phyloP scores from a whole-genome alignment of 2,329 filamentous ascomycete genomes.

The Xylaria hypoxylon region DNA sequence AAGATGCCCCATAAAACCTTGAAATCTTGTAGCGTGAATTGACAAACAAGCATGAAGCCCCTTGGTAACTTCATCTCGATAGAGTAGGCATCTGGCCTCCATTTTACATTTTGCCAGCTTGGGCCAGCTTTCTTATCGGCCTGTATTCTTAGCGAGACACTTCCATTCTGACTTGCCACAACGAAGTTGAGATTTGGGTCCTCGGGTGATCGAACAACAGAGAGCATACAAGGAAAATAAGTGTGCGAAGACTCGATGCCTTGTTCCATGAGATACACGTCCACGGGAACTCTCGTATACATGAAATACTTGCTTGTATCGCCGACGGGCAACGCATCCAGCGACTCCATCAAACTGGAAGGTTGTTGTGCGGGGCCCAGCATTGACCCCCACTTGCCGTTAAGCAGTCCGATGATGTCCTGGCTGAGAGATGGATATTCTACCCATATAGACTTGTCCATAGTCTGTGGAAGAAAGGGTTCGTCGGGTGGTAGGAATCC shows the following conservation, averaged over 20 bases:
- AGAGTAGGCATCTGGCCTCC: slow-evolving; percentile 75
- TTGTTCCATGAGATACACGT: slow-evolving; percentile 79
- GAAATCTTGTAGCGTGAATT: slow-evolving; percentile 81
- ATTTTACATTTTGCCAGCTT: slow-evolving; percentile 84
- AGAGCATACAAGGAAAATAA: slow-evolving; percentile 79
- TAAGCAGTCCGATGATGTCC: slow-evolving; percentile 77
- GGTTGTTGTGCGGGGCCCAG: slow-evolving; percentile 62
- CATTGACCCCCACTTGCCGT: slow-evolving; percentile 67
- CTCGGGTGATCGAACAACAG: slow-evolving; percentile 76
- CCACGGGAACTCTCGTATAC: slow-evolving; percentile 81
- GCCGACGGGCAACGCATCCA: slow-evolving; percentile 79
- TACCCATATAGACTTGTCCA: slow-evolving; percentile 86
- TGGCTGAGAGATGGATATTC: slow-evolving; percentile 79
- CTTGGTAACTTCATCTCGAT: slow-evolving; percentile 79
- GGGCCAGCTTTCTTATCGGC: slow-evolving; percentile 74
- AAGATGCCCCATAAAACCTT: slow-evolving; percentile 84
- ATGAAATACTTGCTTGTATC: slow-evolving; percentile 80
- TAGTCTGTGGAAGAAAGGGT: slow-evolving; percentile 76
- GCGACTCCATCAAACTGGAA: slow-evolving; percentile 63
- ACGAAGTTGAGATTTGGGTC: slow-evolving; percentile 78
- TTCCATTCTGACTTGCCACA: slow-evolving; percentile 82
- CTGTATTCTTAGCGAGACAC: slow-evolving; percentile 80
- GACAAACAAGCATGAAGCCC: slow-evolving; percentile 78
- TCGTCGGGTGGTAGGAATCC: slow-evolving; percentile 79
- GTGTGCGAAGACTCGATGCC: slow-evolving; percentile 76